These are phyloP conservation scores for Eimeria sp. DNA, from an alignment of 169 alveolate species.

Conservation along the genomic window DNA sequence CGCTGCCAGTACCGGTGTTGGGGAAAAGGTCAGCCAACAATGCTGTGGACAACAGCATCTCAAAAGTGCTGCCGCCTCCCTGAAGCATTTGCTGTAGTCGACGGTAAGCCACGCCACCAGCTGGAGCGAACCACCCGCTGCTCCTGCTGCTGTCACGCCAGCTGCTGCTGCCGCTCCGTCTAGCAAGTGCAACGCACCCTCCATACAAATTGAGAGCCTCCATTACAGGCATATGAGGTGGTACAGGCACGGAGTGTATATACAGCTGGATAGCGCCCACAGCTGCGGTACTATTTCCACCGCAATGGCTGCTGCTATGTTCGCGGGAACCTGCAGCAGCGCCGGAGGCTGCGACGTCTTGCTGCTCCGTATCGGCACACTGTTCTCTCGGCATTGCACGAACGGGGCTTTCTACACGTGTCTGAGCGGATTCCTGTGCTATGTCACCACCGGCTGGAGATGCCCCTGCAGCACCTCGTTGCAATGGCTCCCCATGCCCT, in stretches of 20 bases:
- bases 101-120: slow-evolving; percentile 40
- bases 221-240: slow-evolving; percentile 79
- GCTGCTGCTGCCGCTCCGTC: slow-evolving; percentile 66
- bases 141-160: slow-evolving; percentile 22
- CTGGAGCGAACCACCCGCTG: slow-evolving; percentile 31
- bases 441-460: background rate
- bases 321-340: background rate
- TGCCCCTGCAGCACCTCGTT: slow-evolving; percentile 3
- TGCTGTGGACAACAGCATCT: slow-evolving; percentile 56
- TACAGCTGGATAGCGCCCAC: slow-evolving; percentile 71
- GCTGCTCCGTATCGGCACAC: background rate
- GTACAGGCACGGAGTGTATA: slow-evolving; percentile 61
- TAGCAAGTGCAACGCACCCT: slow-evolving; percentile 36
- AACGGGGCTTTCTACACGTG: background rate
- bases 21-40: slow-evolving; percentile 47
- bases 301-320: slow-evolving; percentile 22
- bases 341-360: background rate
- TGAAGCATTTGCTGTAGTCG: slow-evolving; percentile 63
- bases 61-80: slow-evolving; percentile 58
- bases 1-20: background rate
- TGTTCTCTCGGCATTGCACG: slow-evolving; percentile 4
- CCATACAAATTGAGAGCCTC: slow-evolving; percentile 78
- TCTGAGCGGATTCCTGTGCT: background rate
- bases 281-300: background rate
- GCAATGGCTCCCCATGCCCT: background rate